Evolutionary conservation across 2,329 filamentous ascomycete species (phyloP).

Genomic region (Arthrobotrys sphaeroides): DNA sequence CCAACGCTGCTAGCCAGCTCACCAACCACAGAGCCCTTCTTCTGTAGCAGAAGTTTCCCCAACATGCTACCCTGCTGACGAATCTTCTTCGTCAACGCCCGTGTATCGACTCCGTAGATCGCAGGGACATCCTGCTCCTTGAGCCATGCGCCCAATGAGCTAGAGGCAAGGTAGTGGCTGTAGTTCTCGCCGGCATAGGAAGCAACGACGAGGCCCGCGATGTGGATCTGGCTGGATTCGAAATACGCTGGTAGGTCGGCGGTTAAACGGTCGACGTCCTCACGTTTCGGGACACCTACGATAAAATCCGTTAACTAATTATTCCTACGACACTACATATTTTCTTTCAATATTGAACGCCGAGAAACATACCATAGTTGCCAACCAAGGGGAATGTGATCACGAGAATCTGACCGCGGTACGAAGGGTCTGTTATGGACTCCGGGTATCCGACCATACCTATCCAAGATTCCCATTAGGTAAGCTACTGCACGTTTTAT

Average conservation of each 20-base stretch:
- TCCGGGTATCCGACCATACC: constrained; percentile 87
- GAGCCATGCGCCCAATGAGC: constrained; percentile 91
- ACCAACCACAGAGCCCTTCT: constrained; percentile 61
- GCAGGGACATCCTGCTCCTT: constrained; percentile 95
- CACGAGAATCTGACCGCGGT: constrained; percentile 92
- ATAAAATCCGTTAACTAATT: neutral
- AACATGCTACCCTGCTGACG: constrained; percentile 95
- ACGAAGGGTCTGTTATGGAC: constrained; percentile 86
- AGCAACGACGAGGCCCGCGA: constrained; percentile 88
- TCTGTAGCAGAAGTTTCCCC: constrained; percentile 81
- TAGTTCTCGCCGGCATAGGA: constrained; percentile 94
- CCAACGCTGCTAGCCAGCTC: constrained; percentile 61
- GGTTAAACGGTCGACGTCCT: constrained; percentile 83
- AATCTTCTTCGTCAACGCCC: constrained; percentile 92
- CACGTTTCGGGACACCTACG: constrained; percentile 78
- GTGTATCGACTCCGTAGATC: constrained; percentile 93
- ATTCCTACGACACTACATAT: neutral
- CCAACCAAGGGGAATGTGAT: constrained; percentile 94
- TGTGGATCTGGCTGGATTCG: constrained; percentile 90
- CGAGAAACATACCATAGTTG: constrained; percentile 77
- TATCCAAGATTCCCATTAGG: constrained; percentile 21
- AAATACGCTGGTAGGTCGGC: constrained; percentile 90
- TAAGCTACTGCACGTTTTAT: constrained; percentile 17
- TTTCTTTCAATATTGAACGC: neutral
- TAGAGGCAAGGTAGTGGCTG: constrained; percentile 90